Conservation (phyloP, 208 protist species). For the Leishmania martiniquensis region DNA sequence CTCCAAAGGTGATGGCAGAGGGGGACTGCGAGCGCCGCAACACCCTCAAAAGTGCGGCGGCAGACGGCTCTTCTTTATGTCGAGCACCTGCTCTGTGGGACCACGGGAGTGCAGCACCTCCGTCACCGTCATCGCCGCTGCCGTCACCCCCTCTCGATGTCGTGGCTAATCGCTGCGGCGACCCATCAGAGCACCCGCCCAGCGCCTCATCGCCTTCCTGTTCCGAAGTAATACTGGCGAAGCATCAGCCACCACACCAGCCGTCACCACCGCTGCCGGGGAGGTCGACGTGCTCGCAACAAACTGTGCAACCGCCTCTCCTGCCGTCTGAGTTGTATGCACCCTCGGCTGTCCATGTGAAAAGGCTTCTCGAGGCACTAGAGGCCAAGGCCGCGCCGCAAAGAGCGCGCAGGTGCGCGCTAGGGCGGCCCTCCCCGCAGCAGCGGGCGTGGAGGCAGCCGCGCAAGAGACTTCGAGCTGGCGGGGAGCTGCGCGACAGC, state of each 20-base stretch:
- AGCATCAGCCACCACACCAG: not conserved
- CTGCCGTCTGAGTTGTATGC: not conserved
- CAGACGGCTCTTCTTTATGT: not conserved
- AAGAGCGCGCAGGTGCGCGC: not conserved
- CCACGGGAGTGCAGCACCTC: not conserved
- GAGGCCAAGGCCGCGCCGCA: not conserved
- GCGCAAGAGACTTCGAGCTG: not conserved
- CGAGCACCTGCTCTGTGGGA: not conserved
- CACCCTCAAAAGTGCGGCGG: not conserved
- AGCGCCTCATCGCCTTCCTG: not conserved
- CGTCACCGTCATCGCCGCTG: not conserved
- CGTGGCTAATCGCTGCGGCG: not conserved
- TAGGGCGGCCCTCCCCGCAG: not conserved
- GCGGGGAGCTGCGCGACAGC: too few species aligned
- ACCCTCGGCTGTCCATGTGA: not conserved
- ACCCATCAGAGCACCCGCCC: not conserved
- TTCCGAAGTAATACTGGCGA: not conserved
- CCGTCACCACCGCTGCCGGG: not conserved
- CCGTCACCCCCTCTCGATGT: not conserved
- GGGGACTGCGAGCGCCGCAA: not conserved
- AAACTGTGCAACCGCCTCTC: not conserved
- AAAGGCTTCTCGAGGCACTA: slow-evolving; percentile 3
- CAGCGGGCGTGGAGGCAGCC: not conserved
- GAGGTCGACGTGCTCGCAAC: not conserved
- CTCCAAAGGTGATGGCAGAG: too few species aligned